These are phyloP conservation scores for Hyparrhenia diplandra DNA, from an alignment of 176 grass and related monocot genomes.

Conservation along the genomic window DNA sequence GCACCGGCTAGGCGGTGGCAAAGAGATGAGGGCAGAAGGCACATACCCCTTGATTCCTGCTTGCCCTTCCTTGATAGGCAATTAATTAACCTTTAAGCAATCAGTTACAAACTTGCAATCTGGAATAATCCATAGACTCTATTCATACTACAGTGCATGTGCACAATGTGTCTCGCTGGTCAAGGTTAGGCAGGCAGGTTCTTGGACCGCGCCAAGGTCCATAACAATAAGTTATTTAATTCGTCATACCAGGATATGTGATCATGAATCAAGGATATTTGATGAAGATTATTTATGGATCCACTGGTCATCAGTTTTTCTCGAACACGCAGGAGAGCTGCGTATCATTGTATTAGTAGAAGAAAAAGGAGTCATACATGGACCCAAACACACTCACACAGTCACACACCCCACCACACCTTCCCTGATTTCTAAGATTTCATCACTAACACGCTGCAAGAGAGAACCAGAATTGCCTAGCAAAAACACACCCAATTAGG, in stretches of 20 bases:
- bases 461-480: no score
- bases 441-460: no score
- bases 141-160: background rate
- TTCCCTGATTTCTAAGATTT: no score
- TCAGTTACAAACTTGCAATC: background rate
- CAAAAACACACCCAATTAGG: no score
- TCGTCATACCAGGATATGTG: background rate
- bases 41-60: background rate
- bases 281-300: background rate
- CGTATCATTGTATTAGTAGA: no score
- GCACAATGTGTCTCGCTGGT: background rate
- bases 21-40: background rate
- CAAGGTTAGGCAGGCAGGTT: background rate
- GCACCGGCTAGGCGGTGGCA: background rate
- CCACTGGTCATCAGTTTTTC: background rate
- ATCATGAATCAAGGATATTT: conserved; percentile 1
- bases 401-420: no score
- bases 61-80: background rate
- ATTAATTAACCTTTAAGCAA: background rate
- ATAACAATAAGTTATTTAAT: conserved; percentile 19
- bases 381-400: no score
- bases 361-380: no score
- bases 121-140: background rate
- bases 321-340: no score
- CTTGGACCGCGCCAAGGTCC: background rate